phyloP scores from a whole-genome alignment of 2,329 filamentous ascomycete species.

The Phyllosticta paracitricarpa region DNA sequence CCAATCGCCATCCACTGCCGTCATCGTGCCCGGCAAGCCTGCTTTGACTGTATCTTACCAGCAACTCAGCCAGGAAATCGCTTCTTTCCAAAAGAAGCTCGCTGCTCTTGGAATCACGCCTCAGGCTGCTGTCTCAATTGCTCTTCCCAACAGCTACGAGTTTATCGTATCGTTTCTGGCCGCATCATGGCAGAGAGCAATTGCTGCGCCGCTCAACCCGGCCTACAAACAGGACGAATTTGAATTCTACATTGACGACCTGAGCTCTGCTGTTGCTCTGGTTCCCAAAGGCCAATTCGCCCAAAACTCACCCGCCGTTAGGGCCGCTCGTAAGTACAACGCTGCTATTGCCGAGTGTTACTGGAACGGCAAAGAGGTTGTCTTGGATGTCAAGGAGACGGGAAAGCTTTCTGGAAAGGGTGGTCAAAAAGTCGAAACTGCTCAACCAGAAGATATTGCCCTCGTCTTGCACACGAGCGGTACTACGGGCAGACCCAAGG shows the following conservation, averaged over 20 bases:
- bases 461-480: slow-evolving; percentile 77
- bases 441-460: slow-evolving; percentile 69
- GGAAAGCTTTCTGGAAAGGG: slow-evolving; percentile 53
- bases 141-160: slow-evolving; percentile 74
- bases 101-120: slow-evolving; percentile 62
- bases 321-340: slow-evolving; percentile 67
- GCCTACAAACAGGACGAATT: slow-evolving; percentile 86
- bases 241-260: slow-evolving; percentile 83
- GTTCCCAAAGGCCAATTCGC: slow-evolving; percentile 62
- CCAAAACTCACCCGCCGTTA: slow-evolving; percentile 59
- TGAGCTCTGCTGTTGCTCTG: slow-evolving; percentile 68
- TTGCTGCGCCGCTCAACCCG: slow-evolving; percentile 79
- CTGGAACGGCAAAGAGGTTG: slow-evolving; percentile 62
- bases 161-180: slow-evolving; percentile 83
- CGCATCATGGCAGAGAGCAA: slow-evolving; percentile 71
- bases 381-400: slow-evolving; percentile 66
- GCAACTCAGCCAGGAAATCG: slow-evolving; percentile 55
- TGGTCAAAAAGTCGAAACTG: slow-evolving; percentile 38
- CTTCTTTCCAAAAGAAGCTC: slow-evolving; percentile 66
- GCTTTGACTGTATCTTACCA: slow-evolving; percentile 60
- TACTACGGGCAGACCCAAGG: slow-evolving; percentile 77
- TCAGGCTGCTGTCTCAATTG: slow-evolving; percentile 68
- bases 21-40: slow-evolving; percentile 63
- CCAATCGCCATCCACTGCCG: slow-evolving; percentile 45
- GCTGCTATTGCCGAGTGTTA: slow-evolving; percentile 83